Conservation (phyloP, 306 rosid species). For the Sicyos baderoa region DNA sequence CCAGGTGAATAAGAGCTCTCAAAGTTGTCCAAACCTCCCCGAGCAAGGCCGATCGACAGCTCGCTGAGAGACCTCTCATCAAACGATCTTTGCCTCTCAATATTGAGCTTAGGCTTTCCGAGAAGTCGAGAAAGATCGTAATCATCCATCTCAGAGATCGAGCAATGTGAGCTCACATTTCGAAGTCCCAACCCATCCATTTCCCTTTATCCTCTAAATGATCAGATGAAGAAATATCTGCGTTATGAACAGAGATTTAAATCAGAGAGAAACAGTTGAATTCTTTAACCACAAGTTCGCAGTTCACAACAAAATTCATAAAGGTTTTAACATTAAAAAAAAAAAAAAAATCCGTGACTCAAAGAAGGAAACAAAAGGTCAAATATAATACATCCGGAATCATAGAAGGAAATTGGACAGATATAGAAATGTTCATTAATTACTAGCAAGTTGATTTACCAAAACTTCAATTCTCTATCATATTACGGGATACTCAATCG, state of each 20-base stretch:
- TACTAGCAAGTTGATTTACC: slow-evolving; percentile 3
- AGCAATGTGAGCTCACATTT: slow-evolving; percentile 49
- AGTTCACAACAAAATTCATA: not conserved
- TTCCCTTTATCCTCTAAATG: slow-evolving; percentile 13
- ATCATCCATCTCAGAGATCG: slow-evolving; percentile 63
- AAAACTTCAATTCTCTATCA: slow-evolving; percentile 3
- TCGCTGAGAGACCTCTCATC: slow-evolving; percentile 71
- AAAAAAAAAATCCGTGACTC: not conserved
- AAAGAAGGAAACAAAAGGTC: slow-evolving; percentile 1
- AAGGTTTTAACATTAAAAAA: not conserved
- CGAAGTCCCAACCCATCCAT: slow-evolving; percentile 55
- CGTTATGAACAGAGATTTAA: slow-evolving; percentile 4
- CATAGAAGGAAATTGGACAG: slow-evolving; percentile 14
- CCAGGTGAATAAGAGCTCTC: slow-evolving; percentile 51
- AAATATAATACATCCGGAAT: not conserved
- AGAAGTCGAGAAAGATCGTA: slow-evolving; percentile 48
- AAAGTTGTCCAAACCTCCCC: slow-evolving; percentile 50
- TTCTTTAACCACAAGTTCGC: not conserved
- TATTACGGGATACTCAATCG: not conserved
- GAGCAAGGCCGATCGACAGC: slow-evolving; percentile 40
- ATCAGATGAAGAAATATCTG: not conserved
- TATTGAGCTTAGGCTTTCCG: slow-evolving; percentile 52
- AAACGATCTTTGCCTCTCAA: slow-evolving; percentile 67
- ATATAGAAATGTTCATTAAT: slow-evolving; percentile 11
- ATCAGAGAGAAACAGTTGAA: slow-evolving; percentile 2